Base-by-base conservation (phyloP, 768 basidiomycete genomes). In the Amanita exitialis region DNA sequence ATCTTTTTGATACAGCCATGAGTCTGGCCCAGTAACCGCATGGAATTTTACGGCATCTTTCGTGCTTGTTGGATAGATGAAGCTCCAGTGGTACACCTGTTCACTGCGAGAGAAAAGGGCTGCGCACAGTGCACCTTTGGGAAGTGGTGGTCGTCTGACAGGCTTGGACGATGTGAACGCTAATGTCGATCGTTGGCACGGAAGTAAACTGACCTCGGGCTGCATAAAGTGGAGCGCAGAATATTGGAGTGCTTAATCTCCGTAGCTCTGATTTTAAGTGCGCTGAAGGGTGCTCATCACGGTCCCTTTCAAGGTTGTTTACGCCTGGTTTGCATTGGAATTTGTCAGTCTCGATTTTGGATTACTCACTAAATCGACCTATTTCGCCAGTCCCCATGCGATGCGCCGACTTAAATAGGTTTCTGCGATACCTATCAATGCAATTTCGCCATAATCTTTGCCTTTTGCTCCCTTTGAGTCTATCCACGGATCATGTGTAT, bases 61-160 rank as follows among this genome's bases (percentile, higher is more conserved):
- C 30, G 39, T 27, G 49, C 49, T 51, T 12, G 41, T 51, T 25
- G 49, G 49, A 23, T 43, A 44, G 30, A 51, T 51, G n/a, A 51
- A 44, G 35, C 28, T 51, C 49, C 49, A 51, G 21, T 51, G 49
- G 32, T 51, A 51, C 20, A 51, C 15, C 5, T 35, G 4, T 12
- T 34, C 39, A 8, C 42, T 42, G 2, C 49, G 49, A 34, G 49
- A 51, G 34, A 51, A 51, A n/a, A 51, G 42, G 7, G 42, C 41
- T 20, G 42, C 42, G 32, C 49, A 51, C 16, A 51, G 9, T 5
- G 49, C 49, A 9, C 49, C 41, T 36, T 43, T 6, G 8, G 49
- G 49, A 25, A 51, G 49, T 23, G 49, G 42, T 10, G 49, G 49
- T 13, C 49, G 39, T 35, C 48, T 20, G 16, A 28, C 27, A 35